phyloP scores from a whole-genome alignment of 2,329 filamentous ascomycete genomes.

The Venturia effusa region DNA sequence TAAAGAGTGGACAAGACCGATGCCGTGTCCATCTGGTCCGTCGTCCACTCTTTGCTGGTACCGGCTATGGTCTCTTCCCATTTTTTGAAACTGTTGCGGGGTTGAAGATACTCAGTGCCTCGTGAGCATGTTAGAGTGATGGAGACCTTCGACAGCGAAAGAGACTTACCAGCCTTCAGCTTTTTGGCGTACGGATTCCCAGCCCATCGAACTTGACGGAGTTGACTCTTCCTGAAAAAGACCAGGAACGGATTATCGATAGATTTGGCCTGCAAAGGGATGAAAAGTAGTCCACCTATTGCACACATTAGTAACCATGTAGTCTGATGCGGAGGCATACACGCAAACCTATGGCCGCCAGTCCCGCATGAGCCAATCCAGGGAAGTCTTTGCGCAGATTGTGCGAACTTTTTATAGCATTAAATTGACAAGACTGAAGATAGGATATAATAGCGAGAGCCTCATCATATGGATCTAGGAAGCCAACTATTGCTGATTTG shows the following conservation, averaged over 20 bases:
- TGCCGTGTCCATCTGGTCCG: not conserved
- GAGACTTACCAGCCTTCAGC: not conserved
- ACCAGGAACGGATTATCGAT: not conserved
- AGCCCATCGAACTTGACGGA: not conserved
- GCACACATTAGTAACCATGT: not conserved
- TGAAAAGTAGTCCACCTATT: not conserved
- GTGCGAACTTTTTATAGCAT: not conserved
- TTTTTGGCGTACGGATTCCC: not conserved
- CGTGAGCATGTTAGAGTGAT: not conserved
- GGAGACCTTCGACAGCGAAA: not conserved
- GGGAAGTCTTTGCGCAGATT: not conserved
- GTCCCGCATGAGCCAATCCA: not conserved
- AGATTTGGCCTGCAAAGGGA: not conserved
- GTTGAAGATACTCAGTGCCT: not conserved
- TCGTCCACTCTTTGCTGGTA: not conserved
- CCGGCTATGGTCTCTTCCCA: slow-evolving; percentile 5
- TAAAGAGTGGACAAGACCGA: not conserved
- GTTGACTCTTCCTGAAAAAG: not conserved
- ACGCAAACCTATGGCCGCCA: not conserved
- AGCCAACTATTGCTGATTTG: not conserved
- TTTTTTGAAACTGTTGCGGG: slow-evolving; percentile 4
- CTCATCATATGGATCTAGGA: not conserved
- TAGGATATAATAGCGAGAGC: not conserved
- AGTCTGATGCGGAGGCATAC: too few relatives aligned
- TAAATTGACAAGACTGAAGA: not conserved